Evolutionary conservation across 176 grass and related monocot species (phyloP).

Genomic region (Triticum aestivum): DNA sequence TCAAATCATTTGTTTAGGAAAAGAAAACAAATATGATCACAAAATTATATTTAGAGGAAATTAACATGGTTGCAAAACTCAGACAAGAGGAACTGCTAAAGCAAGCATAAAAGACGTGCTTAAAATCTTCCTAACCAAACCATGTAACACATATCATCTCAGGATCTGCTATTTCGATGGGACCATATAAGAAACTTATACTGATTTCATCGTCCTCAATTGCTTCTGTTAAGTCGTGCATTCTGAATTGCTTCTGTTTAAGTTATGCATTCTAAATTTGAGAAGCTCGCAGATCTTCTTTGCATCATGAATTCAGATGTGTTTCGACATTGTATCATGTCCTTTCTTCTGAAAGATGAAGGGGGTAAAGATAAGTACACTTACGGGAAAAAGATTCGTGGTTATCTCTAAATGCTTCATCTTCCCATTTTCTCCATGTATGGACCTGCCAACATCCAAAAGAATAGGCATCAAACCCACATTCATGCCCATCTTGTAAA

Average conservation of each 20-base stretch:
- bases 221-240: not conserved
- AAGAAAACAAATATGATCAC: not conserved
- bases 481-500: not conserved
- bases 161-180: not conserved
- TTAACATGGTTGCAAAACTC: not conserved
- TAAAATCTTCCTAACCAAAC: no score
- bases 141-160: not conserved
- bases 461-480: conserved; percentile 1
- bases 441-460: conserved; percentile 61
- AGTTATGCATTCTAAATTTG: not conserved
- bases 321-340: not conserved
- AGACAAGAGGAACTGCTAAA: not conserved
- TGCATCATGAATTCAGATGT: not conserved
- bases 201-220: not conserved
- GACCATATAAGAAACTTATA: not conserved
- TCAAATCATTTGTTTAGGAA: not conserved
- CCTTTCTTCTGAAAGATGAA: not conserved
- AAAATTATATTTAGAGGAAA: not conserved
- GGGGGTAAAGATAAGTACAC: not conserved
- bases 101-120: no score
- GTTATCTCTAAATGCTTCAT: conserved; percentile 88
- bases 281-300: not conserved
- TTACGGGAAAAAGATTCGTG: conserved; percentile 76
- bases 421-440: conserved; percentile 98
- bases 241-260: not conserved